Base-by-base conservation (phyloP, 768 basidiomycete species). In the Hericium alpestre region DNA sequence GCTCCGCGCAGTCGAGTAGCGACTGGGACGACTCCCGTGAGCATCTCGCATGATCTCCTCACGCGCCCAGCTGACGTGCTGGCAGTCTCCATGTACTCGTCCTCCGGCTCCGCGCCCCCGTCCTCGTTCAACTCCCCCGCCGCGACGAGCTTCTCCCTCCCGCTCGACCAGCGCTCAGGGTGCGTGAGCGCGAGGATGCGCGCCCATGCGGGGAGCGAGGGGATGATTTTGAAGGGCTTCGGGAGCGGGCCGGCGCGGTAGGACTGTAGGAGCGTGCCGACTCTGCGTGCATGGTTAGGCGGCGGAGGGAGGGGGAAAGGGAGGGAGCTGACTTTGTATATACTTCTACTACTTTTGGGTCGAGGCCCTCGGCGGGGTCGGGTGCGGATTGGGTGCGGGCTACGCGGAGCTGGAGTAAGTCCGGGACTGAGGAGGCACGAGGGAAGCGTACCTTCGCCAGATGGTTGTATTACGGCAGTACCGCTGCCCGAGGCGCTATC, bases 151-250 rank as follows among this genome's bases (percentile, higher is more conserved):
- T 88, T 79, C 72, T 74, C 83, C 38, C 79, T 86, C 23, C 79
- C 83, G 5, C 75, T 82, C 61, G 78, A 90, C 96, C 96, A 98
- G 64, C 84, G 80, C 72, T 93, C 87, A 1, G 96, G 96, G 55
- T 79, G 79, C 13, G 96, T 98, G 48, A 98, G 79, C 25, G 94
- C 91, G 47, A 99, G 82, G 60, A 98, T 84, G 51, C 93, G 88
- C 10, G 94, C 93, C 96, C 96, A 99, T 59, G 90, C 86, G 3
- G 92, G 89, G 23, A 97, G 83, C 11, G 94, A 88, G 20, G 96
- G 96, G 49, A 99, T 89, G 59, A 99, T 88, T 76, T 99, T 99
- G 83, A 99, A 94, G 3, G 93, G 78, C 73, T 98, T 98, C 32
- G 96, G 96, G 1, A 99, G 79, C 1, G 93, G 85, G 0, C 94